Base-by-base conservation (phyloP, 306 rosid species). In the Vachellia collinsii region DNA sequence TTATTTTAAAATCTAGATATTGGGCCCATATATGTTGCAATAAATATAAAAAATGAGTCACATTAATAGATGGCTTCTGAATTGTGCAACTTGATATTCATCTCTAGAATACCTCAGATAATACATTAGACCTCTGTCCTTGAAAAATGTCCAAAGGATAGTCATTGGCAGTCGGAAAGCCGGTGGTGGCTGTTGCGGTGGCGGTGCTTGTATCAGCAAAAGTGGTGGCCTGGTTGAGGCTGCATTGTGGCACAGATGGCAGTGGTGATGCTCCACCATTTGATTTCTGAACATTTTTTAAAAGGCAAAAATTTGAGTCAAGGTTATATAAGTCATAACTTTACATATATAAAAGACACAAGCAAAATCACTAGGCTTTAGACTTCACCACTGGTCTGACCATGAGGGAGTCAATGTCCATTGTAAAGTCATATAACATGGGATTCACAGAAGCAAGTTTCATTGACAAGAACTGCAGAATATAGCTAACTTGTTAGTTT, bases 381-480 rank as follows among this genome's bases (percentile, higher is more conserved):
- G 5, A 50, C 23, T 77, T 75, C 80, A 92, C 97, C 94, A 87
- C 97, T 53, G 87, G 92, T 81, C 87, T 87, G 77, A 84, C 83
- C 89, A 88, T 77, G 70, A 82, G 81, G 17, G 70, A 81, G 37
- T 89, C 92, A 39, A 87, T 46, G 83, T 95, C 96, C 91, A 85
- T 85, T 84, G 93, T 86, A 61, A 89, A 80, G 64, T 90, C 98
- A 82, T 82, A 88, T 66, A 87, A 79, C 78, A 89, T 78, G 77
- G 97, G 95, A 83, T 85, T 90, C 83, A 90, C 74, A 4, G 98
- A 90, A 65, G 97, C 91, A 84, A 95, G 96, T 80, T 91, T 95
- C 98, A 91, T 86, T 51, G 99, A 95, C 81, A 95, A 91, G 85
- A 93, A 90, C 99, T 95, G 94, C 72, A 86, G 7, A 72, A 70